These are phyloP conservation scores for Chenopodium album DNA, from an alignment of 148 eudicot species.

Conservation along the genomic window DNA sequence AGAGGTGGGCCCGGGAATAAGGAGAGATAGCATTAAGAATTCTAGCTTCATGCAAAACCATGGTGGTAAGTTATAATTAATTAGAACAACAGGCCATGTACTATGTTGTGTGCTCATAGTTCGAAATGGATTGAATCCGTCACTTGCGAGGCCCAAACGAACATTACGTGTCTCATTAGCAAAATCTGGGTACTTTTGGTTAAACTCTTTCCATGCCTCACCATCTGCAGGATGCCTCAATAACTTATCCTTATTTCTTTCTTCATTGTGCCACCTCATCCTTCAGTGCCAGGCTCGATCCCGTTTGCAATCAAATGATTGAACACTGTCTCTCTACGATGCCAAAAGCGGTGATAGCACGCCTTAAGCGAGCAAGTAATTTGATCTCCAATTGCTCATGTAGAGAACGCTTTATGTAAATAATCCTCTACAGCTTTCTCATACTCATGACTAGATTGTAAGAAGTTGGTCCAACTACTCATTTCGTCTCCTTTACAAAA, in stretches of 20 bases:
- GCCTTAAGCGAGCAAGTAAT: not conserved
- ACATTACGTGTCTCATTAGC: not conserved
- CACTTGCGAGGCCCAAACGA: not conserved
- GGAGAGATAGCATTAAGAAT: not conserved
- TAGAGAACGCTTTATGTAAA: not conserved
- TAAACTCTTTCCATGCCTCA: not conserved
- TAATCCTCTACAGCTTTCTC: not conserved
- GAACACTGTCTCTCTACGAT: too few relatives aligned
- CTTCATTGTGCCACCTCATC: not conserved
- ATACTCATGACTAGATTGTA: too few relatives aligned
- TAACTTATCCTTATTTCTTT: not conserved
- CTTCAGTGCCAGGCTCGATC: too few relatives aligned
- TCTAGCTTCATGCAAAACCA: not conserved
- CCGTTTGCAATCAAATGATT: too few relatives aligned
- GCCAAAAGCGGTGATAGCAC: too few relatives aligned
- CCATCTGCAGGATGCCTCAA: not conserved
- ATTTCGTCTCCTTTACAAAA: too few relatives aligned
- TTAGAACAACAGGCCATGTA: not conserved
- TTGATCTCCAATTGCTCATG: not conserved
- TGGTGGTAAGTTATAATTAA: slow-evolving; percentile 5
- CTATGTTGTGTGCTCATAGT: too few relatives aligned
- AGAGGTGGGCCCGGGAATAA: not conserved
- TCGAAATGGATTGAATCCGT: too few relatives aligned
- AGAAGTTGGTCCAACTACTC: too few relatives aligned
- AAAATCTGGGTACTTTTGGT: not conserved